Evolutionary conservation across 2,329 filamentous ascomycete species (phyloP).

Genomic region (Trichoderma cornu-damae): DNA sequence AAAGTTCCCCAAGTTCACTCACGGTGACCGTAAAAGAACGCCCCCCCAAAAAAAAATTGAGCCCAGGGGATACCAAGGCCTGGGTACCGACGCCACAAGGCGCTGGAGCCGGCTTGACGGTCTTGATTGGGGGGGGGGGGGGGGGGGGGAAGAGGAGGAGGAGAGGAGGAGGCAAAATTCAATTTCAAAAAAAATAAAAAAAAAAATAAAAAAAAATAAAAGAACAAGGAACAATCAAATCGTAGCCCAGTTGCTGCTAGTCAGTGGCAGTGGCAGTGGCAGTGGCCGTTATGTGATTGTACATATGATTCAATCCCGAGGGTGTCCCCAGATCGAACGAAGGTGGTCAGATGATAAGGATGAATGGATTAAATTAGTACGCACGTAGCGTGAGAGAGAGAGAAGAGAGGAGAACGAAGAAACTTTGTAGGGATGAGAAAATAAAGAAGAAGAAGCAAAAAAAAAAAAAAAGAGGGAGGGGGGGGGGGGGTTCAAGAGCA

Average conservation of each 20-base stretch:
- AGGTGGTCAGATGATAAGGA: conserved; percentile 16
- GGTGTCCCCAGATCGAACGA: conserved; percentile 16
- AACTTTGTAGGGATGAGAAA: conserved; percentile 1
- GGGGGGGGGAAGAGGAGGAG: conserved; percentile 11
- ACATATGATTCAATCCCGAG: conserved; percentile 11
- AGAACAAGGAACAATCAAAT: too few relatives aligned
- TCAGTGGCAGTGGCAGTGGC: too few relatives aligned
- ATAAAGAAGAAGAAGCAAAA: neutral
- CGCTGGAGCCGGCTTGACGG: too few relatives aligned
- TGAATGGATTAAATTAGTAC: too few relatives aligned
- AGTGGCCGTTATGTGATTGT: too few relatives aligned
- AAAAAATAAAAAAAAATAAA: too few relatives aligned
- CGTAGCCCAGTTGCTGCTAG: too few relatives aligned
- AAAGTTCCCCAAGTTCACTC: neutral
- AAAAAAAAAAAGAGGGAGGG: neutral
- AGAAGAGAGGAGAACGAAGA: neutral
- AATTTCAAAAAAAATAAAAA: too few relatives aligned
- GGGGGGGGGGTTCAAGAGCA: neutral
- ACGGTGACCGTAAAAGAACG: conserved; percentile 1
- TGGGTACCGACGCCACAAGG: conserved; percentile 17
- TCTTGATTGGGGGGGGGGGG: conserved; percentile 6
- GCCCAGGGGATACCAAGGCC: neutral
- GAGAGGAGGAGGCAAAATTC: conserved; percentile 3
- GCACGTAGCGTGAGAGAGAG: neutral
- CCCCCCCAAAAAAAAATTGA: too few relatives aligned